Base-by-base conservation (phyloP, 2,329 filamentous ascomycete species). In the Coleophoma crateriformis region DNA sequence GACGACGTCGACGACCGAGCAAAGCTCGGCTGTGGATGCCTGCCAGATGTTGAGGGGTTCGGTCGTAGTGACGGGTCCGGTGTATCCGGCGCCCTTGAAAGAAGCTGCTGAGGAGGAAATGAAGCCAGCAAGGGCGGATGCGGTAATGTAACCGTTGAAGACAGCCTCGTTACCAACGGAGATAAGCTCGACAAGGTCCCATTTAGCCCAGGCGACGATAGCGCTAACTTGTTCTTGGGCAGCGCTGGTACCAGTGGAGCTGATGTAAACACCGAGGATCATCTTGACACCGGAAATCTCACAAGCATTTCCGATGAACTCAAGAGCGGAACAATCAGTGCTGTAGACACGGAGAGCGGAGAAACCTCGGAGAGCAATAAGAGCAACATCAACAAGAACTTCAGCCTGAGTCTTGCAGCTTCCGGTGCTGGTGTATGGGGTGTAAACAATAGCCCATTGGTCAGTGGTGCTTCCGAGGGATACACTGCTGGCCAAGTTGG, bases 101-200 rank as follows among this genome's bases (percentile, higher is more conserved):
- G 79, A 69, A 50, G 70, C 52, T 74, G 85, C 85, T 76, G 82
- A 79, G 54, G 79, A 73, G 58, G 66, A 65, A 71, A 97, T 86
- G 70, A 95, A 90, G 40, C 66, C 61, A 54, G 78, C 82, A 49
- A 97, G 86, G 62, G 85, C 72, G 33, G 62, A 47, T 34, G 85
- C 79, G 49, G 77, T 71, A 73, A 78, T 82, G 78, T 78, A 84
- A 54, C 79, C 78, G 73, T 87, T 83, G 77, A 88, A 87, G 68
- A 96, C 73, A 59, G 87, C 85, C 79, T 97, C 92, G 78, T 97
- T 97, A 71, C 90, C 91, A 58, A 95, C 80, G 33, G 94, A 86
- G 57, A 95, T 75, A 61, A 95, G 81, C 65, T 87, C 80, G 58
- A 96, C 85, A 45, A 88, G 67, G 54, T 83, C 77, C 84, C 85